Percentiles rank a stretch among this genome's conserved stretches.
phyloP scores from a whole-genome alignment of 192 early-diverging fungal species.

The Linnemannia hyalina region DNA sequence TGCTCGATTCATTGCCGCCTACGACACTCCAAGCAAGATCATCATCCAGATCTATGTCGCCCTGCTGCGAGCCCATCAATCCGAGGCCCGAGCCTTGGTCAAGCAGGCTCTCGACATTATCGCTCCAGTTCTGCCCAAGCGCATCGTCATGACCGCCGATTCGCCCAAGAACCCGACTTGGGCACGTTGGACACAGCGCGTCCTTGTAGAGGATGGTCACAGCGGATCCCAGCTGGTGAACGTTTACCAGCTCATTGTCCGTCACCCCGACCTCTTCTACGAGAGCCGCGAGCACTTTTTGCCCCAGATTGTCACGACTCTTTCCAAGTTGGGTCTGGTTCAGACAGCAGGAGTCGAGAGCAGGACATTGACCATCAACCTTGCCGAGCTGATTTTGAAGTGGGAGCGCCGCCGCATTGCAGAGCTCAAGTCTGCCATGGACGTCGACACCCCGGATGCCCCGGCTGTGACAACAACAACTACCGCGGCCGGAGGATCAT shows the following conservation, averaged over 20 bases:
- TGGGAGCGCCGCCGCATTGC: conserved; percentile 87
- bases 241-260: conserved; percentile 92
- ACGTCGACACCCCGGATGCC: conserved; percentile 48
- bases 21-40: conserved; percentile 91
- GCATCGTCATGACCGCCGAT: conserved; percentile 69
- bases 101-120: conserved; percentile 95
- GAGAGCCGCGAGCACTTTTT: conserved; percentile 91
- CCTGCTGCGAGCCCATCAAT: conserved; percentile 89
- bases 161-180: conserved; percentile 77
- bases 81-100: conserved; percentile 88
- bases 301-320: conserved; percentile 86
- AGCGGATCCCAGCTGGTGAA: conserved; percentile 89
- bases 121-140: conserved; percentile 89
- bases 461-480: conserved; percentile 23
- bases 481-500: conserved; percentile 52
- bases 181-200: conserved; percentile 88
- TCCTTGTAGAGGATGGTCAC: conserved; percentile 95
- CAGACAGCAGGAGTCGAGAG: conserved; percentile 90
- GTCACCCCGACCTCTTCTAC: conserved; percentile 92
- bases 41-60: conserved; percentile 90
- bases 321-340: conserved; percentile 90
- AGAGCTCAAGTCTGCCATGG: conserved; percentile 51
- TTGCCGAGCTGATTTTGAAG: conserved; percentile 89
- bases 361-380: conserved; percentile 86
- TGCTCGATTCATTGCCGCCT: conserved; percentile 92